A percentile compares a stretch with the other conserved stretches of the same genome.
Evolutionary conservation across 345 rosid species (phyloP).

Genomic region (Citrus sinensis): DNA sequence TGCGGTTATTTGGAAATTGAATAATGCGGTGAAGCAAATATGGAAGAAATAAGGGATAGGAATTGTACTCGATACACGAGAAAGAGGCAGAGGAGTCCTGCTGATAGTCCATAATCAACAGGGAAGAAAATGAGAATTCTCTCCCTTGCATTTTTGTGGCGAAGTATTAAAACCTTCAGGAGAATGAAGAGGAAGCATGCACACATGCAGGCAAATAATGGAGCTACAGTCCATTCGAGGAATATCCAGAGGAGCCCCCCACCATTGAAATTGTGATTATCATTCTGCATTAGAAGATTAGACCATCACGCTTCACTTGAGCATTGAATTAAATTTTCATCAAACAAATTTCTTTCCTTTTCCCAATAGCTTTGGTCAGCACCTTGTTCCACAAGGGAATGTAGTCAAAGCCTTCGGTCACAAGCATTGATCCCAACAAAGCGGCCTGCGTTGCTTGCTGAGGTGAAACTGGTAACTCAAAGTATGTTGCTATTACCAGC

Average conservation of each 20-base stretch:
- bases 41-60: neutral
- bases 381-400: slow-evolving; percentile 31
- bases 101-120: slow-evolving; percentile 27
- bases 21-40: neutral
- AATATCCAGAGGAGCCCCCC: slow-evolving; percentile 28
- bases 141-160: slow-evolving; percentile 20
- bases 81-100: slow-evolving; percentile 34
- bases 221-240: slow-evolving; percentile 34
- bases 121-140: slow-evolving; percentile 31
- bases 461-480: slow-evolving; percentile 35
- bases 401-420: slow-evolving; percentile 20
- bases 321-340: neutral
- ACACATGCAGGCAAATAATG: slow-evolving; percentile 22
- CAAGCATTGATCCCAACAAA: slow-evolving; percentile 29
- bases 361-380: neutral
- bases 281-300: slow-evolving; percentile 19
- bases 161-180: slow-evolving; percentile 23
- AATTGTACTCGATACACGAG: slow-evolving; percentile 18
- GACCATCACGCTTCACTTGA: neutral
- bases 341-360: neutral
- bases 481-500: slow-evolving; percentile 31
- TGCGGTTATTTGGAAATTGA: neutral
- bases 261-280: slow-evolving; percentile 23
- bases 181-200: slow-evolving; percentile 16
- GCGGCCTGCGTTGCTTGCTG: slow-evolving; percentile 30